A percentile compares a stretch with the other conserved stretches of the same genome.
Conservation (phyloP, 1,284 basidiomycete genomes). For the Jaminaea rosea region DNA sequence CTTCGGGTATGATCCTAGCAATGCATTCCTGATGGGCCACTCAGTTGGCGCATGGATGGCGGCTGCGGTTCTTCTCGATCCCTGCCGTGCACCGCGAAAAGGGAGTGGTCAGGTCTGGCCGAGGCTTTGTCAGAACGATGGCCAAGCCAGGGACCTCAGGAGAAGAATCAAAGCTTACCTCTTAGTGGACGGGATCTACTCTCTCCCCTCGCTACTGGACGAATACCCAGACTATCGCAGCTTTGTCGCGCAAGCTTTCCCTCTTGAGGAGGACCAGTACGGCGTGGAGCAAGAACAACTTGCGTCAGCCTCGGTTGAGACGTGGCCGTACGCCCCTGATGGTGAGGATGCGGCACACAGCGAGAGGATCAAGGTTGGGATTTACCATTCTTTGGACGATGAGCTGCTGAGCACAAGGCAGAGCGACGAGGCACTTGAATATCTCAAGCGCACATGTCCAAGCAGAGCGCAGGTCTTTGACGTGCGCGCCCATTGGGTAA, state of each 20-base stretch:
- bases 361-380: no score
- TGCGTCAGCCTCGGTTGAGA: neutral
- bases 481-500: no score
- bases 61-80: slow-evolving; percentile 10
- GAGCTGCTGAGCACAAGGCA: neutral
- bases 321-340: neutral
- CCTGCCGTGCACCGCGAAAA: slow-evolving; percentile 11
- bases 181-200: slow-evolving; percentile 19
- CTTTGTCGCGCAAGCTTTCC: slow-evolving; percentile 21
- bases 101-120: no score
- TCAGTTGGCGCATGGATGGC: slow-evolving; percentile 22
- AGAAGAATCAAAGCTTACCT: slow-evolving; percentile 17
- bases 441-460: no score
- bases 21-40: slow-evolving; percentile 14
- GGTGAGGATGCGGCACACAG: neutral
- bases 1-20: slow-evolving; percentile 5
- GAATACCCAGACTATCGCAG: slow-evolving; percentile 20
- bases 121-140: neutral
- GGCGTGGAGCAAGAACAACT: neutral
- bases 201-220: slow-evolving; percentile 9
- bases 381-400: neutral
- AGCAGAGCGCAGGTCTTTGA: no score
- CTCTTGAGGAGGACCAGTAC: slow-evolving; percentile 2
- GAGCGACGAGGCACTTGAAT: neutral
- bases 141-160: neutral